Percentiles rank a stretch among this genome's conserved stretches.
phyloP scores from a whole-genome alignment of 2,329 filamentous ascomycete species.

The Trichoderma atrobrunneum region DNA sequence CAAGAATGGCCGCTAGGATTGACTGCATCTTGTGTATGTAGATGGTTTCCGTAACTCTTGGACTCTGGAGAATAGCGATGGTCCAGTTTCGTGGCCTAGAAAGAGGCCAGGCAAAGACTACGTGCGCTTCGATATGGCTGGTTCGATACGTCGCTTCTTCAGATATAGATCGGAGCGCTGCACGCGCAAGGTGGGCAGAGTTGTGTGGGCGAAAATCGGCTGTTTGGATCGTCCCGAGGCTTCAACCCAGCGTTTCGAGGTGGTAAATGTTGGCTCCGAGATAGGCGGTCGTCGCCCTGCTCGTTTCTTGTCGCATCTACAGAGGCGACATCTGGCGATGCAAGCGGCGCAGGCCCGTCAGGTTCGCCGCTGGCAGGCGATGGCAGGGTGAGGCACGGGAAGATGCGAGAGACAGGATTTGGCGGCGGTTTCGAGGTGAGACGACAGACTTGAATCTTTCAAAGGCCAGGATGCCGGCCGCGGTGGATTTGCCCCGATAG shows the following conservation, averaged over 20 bases:
- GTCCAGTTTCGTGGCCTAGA: background rate
- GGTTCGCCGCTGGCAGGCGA: background rate
- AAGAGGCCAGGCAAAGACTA: background rate
- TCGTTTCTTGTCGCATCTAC: constrained; percentile 3
- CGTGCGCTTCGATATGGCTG: background rate
- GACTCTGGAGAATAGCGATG: background rate
- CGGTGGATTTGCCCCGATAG: constrained; percentile 8
- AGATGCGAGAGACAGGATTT: background rate
- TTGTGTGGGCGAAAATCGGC: background rate
- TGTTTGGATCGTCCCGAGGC: background rate
- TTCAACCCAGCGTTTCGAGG: background rate
- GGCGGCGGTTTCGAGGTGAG: background rate
- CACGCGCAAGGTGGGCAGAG: background rate
- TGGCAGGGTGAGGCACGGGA: background rate
- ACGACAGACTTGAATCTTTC: background rate
- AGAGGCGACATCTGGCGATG: constrained; percentile 7
- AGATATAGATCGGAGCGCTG: background rate
- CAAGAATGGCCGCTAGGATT: background rate
- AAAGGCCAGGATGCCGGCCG: constrained; percentile 1
- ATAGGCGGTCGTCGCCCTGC: constrained; percentile 10
- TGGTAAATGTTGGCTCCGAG: background rate
- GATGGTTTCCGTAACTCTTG: background rate
- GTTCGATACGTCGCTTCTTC: background rate
- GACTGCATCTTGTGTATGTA: background rate
- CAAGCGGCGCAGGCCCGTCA: background rate